Base-by-base conservation (phyloP, 2,329 filamentous ascomycete species). In the Ophiostoma sp. region DNA sequence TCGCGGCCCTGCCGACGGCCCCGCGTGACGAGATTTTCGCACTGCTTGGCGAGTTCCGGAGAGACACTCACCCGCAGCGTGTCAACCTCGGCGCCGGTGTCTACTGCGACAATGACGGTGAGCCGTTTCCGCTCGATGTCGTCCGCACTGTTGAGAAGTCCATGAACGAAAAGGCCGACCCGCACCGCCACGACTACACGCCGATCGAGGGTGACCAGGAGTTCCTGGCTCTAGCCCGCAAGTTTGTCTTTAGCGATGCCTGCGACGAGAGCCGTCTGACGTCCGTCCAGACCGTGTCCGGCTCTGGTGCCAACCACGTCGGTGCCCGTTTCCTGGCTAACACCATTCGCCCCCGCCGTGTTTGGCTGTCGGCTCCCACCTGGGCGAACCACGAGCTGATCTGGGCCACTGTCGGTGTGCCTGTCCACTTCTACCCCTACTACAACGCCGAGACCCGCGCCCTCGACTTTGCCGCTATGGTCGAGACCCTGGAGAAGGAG, bases 341-440 rank as follows among this genome's bases (percentile, higher is more conserved):
- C 82, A 98, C 98, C 87, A 80, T 87, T 88, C 80, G 89, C 87
- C 84, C 91, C 89, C 77, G 90, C 91, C 74, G 66, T 12, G 89
- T 97, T 84, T 98, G 97, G 87, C 87, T 98, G 82, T 97, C 94
- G 79, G 92, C 92, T 82, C 96, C 96, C 70, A 99, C 96, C 75
- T 99, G 96, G 96, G 94, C 93, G 78, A 99, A 99, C 86, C 96
- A 99, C 90, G 91, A 97, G 85, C 96, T 98, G 84, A 98, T 99
- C 87, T 97, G 99, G 86, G 89, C 87, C 83, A 98, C 98, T 81
- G 94, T 98, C 80, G 87, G 89, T 78, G 86, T 98, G 39, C 85
- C 90, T 39, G 89, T 94, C 78, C 91, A 91, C 78, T 89, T 89
- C 76, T 99, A 99, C 85, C 96, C 95, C 66, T 99, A 99, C 87